Evolutionary conservation across 768 basidiomycete species (phyloP).

Genomic region (Clitopilus passeckerianus): DNA sequence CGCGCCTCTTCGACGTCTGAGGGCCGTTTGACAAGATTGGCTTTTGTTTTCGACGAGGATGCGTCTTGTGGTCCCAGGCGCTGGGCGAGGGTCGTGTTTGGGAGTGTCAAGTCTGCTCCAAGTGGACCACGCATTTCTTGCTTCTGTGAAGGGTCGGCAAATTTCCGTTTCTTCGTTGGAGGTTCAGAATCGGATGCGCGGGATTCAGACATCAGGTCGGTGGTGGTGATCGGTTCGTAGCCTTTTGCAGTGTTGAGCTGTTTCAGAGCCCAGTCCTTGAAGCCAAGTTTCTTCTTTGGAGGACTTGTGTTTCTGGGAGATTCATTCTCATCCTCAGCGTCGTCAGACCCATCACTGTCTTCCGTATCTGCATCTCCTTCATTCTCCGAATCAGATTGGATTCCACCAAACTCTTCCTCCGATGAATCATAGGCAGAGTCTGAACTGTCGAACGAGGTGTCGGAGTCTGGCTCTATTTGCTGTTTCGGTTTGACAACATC

Average conservation of each 20-base stretch:
- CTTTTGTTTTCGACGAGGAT: conserved; percentile 25
- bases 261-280: conserved; percentile 88
- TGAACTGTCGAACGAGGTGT: conserved; percentile 72
- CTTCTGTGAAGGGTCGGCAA: conserved; percentile 21
- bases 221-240: conserved; percentile 12
- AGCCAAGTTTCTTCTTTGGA: conserved; percentile 44
- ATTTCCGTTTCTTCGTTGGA: conserved; percentile 46
- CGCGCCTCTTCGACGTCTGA: conserved; percentile 72
- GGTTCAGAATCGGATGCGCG: conserved; percentile 20
- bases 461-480: conserved; percentile 38
- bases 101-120: conserved; percentile 66
- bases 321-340: conserved; percentile 10
- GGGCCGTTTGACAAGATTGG: conserved; percentile 55
- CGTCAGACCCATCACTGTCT: conserved; percentile 7
- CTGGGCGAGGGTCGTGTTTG: conserved; percentile 59
- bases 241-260: conserved; percentile 57
- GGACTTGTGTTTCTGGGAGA: conserved; percentile 16
- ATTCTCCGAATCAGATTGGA: conserved; percentile 12
- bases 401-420: conserved; percentile 8
- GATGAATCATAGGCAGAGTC: conserved; percentile 62
- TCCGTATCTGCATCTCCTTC: conserved; percentile 15
- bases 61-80: conserved; percentile 24
- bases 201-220: conserved; percentile 8
- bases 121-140: conserved; percentile 70
- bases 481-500: conserved; percentile 8